A percentile compares a stretch with the other conserved stretches of the same genome.
phyloP scores from a whole-genome alignment of 1,139 yeast genomes.

The Candida albicans region DNA sequence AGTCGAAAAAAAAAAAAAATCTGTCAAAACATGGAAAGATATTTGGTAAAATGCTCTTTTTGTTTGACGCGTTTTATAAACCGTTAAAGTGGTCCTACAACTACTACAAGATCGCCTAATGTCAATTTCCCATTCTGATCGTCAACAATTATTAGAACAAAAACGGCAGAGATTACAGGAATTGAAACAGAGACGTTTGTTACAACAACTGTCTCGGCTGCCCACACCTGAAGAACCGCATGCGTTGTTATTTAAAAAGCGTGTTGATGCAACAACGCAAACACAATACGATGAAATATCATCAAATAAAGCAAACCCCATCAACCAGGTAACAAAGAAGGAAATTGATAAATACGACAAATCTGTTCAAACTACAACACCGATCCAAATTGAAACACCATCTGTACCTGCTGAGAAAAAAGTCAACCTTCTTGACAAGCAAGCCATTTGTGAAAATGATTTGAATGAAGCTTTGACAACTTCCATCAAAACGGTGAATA shows the following conservation, averaged over 20 bases:
- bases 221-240: slow-evolving; percentile 10
- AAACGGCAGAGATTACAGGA: slow-evolving; percentile 45
- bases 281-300: slow-evolving; percentile 6
- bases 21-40: too few relatives aligned
- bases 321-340: slow-evolving; percentile 6
- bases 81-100: too few relatives aligned
- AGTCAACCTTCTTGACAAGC: slow-evolving; percentile 2
- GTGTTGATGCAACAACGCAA: slow-evolving; percentile 15
- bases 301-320: not conserved
- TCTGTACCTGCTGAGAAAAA: not conserved
- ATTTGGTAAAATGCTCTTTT: too few relatives aligned
- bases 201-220: slow-evolving; percentile 1
- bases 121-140: slow-evolving; percentile 26
- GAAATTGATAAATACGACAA: slow-evolving; percentile 31
- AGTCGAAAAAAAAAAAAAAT: slow-evolving; percentile 3
- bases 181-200: slow-evolving; percentile 32
- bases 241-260: not conserved
- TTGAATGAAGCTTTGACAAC: slow-evolving; percentile 11
- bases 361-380: slow-evolving; percentile 24
- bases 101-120: not conserved
- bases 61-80: slow-evolving; percentile 2
- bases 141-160: slow-evolving; percentile 41
- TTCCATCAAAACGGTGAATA: slow-evolving; percentile 14
- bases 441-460: slow-evolving; percentile 6
- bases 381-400: slow-evolving; percentile 7